Evolutionary conservation across 805 yeast genomes (phyloP), one percentile per base, ranked within the genome.

Genomic region (Ogataea chonburiensis): DNA sequence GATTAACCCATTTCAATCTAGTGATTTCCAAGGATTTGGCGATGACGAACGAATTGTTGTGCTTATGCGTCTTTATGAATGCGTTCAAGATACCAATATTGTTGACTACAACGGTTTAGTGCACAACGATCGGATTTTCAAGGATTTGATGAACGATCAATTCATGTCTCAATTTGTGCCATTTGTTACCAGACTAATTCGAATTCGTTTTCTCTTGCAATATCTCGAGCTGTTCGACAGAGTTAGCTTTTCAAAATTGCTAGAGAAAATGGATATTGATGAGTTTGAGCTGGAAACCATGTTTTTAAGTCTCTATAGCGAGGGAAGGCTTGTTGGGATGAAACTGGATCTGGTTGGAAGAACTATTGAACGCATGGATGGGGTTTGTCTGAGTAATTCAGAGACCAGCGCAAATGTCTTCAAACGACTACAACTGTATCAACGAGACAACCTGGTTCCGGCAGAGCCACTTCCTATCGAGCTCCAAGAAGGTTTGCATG

Each of bases 1-100:
- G 43, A 74, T 83, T 36, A 78, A 80, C 49, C 86, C 86, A 2
- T 81, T 83, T 49, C 83, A 79, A 44, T 75, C 86, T 0, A 84
- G 78, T 50, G 91, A 83, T 55, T 79, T 85, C 35, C 63, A 61
- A 38, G 61, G 64, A 7, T 59, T 60, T 35, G 25, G 51, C 7
- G 49, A 50, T 24, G 14, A 44, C 2, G 33, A 42, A 5, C 41
- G 40, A 4, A 43, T 60, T 20, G 35, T 44, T 17, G 32, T 32
- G 17, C 34, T 61, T 22, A 49, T 60, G 53, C 40, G 50, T 14
- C 15, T 61, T 8, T 61, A 56, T 33, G 42, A 49, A 12, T 27
- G 46, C n/a, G 57, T 58, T 24, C 54, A 50, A 28, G 42, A 47
- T 16, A 37, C 46, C 7, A 49, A 58, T 41, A 53, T 62, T 12